phyloP scores from a whole-genome alignment of 176 grass and related monocot genomes.

The Areca catechu region DNA sequence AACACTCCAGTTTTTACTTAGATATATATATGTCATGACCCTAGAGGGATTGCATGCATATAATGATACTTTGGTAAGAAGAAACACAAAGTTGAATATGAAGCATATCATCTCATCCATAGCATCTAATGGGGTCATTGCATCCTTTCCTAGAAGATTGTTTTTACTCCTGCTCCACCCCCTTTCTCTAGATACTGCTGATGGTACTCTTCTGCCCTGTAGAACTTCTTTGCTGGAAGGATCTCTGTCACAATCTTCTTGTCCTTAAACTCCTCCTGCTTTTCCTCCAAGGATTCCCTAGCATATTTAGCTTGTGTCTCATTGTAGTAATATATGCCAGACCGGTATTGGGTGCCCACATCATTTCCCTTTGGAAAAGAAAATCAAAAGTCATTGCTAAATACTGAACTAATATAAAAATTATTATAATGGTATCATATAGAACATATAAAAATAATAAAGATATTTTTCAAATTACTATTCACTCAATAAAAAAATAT shows the following conservation, averaged over 20 bases:
- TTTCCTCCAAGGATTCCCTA: slow-evolving; percentile 37
- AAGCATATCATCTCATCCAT: slow-evolving; percentile 38
- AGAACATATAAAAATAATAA: no score
- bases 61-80: no score
- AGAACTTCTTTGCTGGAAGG: slow-evolving; percentile 67
- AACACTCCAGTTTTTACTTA: no score
- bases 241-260: slow-evolving; percentile 63
- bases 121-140: slow-evolving; percentile 83
- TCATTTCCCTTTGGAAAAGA: slow-evolving; percentile 49
- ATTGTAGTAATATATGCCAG: slow-evolving; percentile 93
- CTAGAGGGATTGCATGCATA: no score
- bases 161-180: slow-evolving; percentile 11
- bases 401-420: no score
- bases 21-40: no score
- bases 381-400: background rate
- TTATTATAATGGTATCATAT: no score
- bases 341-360: slow-evolving; percentile 86
- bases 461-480: no score
- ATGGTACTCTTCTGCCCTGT: slow-evolving; percentile 74
- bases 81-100: no score
- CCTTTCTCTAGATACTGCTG: slow-evolving; percentile 92
- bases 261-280: slow-evolving; percentile 47
- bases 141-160: slow-evolving; percentile 70
- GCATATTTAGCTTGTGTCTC: slow-evolving; percentile 57
- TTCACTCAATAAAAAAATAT: no score